These are phyloP conservation scores for Medicago truncatula DNA, from an alignment of 306 rosid genomes.

Conservation along the genomic window DNA sequence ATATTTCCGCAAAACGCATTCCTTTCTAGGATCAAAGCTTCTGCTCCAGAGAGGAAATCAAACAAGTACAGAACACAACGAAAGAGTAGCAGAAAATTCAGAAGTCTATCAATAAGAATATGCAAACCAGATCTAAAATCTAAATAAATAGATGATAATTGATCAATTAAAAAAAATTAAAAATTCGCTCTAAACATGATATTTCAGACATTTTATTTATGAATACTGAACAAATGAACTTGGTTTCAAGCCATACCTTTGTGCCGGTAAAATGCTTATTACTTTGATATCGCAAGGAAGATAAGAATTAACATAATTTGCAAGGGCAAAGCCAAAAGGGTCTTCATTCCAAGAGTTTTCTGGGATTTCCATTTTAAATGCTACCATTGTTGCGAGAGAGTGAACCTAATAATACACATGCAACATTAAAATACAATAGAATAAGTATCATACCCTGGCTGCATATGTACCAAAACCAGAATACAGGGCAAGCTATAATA, in stretches of 20 bases:
- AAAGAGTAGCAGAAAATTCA: conserved; percentile 23
- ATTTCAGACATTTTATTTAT: neutral
- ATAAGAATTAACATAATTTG: conserved; percentile 62
- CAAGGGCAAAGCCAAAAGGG: conserved; percentile 74
- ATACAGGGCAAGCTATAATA: neutral
- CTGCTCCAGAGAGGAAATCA: conserved; percentile 46
- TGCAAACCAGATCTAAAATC: conserved; percentile 1
- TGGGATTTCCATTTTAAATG: conserved; percentile 94
- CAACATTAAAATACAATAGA: conserved; percentile 26
- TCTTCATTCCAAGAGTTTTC: conserved; percentile 73
- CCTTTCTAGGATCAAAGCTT: conserved; percentile 91
- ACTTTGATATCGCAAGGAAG: conserved; percentile 79
- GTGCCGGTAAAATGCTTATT: conserved; percentile 78
- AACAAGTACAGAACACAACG: conserved; percentile 24
- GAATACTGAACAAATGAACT: conserved; percentile 14
- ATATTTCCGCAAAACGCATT: conserved; percentile 79
- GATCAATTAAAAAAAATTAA: neutral
- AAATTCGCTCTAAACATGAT: neutral
- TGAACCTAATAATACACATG: conserved; percentile 63
- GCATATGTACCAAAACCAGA: conserved; percentile 17
- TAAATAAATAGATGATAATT: neutral
- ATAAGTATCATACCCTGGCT: neutral
- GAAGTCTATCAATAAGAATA: conserved; percentile 34
- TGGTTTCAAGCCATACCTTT: conserved; percentile 60
- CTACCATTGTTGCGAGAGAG: conserved; percentile 79